Conservation (phyloP, 2,329 filamentous ascomycete genomes). For the Cercospora sesami region DNA sequence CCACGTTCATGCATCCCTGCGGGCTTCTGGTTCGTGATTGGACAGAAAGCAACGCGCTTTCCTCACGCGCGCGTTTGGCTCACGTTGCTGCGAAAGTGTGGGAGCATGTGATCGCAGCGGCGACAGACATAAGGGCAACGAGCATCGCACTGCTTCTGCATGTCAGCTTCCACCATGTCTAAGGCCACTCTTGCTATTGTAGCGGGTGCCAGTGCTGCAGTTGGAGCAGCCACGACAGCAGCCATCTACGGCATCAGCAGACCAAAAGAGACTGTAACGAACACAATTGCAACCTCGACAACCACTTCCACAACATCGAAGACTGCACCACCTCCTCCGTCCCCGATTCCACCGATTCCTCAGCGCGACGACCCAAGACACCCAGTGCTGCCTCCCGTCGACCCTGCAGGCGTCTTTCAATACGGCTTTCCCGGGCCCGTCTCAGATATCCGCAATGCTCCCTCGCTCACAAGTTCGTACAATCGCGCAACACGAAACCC, state of each 20-base stretch:
- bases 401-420: conserved; percentile 54
- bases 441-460: conserved; percentile 73
- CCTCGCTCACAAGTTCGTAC: conserved; percentile 80
- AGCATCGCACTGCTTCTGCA: neutral
- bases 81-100: neutral
- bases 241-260: conserved; percentile 45
- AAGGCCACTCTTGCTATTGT: conserved; percentile 54
- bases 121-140: neutral
- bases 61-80: conserved; percentile 9
- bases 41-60: neutral
- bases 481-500: conserved; percentile 91
- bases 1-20: conserved; percentile 1
- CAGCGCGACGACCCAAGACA: conserved; percentile 27
- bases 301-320: conserved; percentile 37
- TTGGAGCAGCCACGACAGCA: conserved; percentile 52
- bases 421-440: conserved; percentile 85
- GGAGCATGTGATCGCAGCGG: neutral
- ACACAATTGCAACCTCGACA: conserved; percentile 37
- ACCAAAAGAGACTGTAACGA: conserved; percentile 31
- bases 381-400: conserved; percentile 42
- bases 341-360: conserved; percentile 32
- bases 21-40: neutral
- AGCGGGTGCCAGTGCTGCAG: conserved; percentile 50
- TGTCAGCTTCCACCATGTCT: conserved; percentile 44
- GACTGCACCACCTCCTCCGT: conserved; percentile 33